A percentile compares a stretch with the other conserved stretches of the same genome.
Conservation (phyloP, 2,329 filamentous ascomycete genomes). For the Helminthosporium solani region DNA sequence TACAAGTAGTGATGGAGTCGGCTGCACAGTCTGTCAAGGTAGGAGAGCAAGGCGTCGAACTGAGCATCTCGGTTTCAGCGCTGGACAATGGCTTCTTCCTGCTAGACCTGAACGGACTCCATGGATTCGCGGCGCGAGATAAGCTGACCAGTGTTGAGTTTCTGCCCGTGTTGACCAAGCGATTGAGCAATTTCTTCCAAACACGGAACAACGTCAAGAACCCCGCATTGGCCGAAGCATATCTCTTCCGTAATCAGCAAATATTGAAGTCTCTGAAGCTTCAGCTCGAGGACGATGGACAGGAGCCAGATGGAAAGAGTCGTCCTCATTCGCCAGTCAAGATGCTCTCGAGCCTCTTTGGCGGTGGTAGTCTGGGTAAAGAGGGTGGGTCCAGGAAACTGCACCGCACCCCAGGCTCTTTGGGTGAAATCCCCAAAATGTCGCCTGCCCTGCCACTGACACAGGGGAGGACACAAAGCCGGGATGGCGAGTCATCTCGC, state of each 20-base stretch:
- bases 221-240: slow-evolving; percentile 61
- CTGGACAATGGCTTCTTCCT: slow-evolving; percentile 57
- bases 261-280: slow-evolving; percentile 70
- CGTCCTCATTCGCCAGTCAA: slow-evolving; percentile 87
- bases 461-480: slow-evolving; percentile 40
- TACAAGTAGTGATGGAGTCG: slow-evolving; percentile 73
- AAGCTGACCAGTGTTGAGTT: slow-evolving; percentile 73
- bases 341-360: slow-evolving; percentile 79
- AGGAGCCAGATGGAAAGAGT: slow-evolving; percentile 54
- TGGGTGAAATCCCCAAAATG: slow-evolving; percentile 40
- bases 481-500: slow-evolving; percentile 36
- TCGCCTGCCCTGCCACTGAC: slow-evolving; percentile 36
- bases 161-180: slow-evolving; percentile 69
- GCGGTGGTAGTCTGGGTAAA: slow-evolving; percentile 58
- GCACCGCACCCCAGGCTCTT: slow-evolving; percentile 34
- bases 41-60: slow-evolving; percentile 62
- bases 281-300: slow-evolving; percentile 61
- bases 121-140: slow-evolving; percentile 72
- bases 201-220: slow-evolving; percentile 70
- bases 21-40: slow-evolving; percentile 57
- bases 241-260: slow-evolving; percentile 77
- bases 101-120: slow-evolving; percentile 63
- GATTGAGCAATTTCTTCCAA: slow-evolving; percentile 71
- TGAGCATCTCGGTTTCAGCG: slow-evolving; percentile 65
- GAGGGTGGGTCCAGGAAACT: slow-evolving; percentile 37